These are phyloP conservation scores for Pythium guiyangense DNA, from an alignment of 352 stramenopile species.

Conservation along the genomic window DNA sequence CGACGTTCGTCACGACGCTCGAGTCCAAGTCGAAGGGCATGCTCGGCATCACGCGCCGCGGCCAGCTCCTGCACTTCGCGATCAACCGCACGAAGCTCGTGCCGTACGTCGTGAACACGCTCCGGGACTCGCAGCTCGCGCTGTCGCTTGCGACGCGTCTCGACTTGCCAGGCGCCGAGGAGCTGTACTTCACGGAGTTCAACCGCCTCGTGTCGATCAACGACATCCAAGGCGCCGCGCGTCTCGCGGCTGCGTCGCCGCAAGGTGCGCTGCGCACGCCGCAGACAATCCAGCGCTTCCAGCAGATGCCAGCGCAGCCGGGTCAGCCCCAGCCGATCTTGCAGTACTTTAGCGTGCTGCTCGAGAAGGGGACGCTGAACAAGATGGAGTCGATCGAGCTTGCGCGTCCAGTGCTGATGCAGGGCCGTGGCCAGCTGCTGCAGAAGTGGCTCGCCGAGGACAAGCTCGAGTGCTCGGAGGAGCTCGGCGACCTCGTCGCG, in stretches of 20 bases:
- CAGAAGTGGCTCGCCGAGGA: constrained; percentile 99
- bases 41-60: constrained; percentile 97
- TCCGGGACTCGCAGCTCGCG: constrained; percentile 96
- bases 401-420: constrained; percentile 95
- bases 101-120: constrained; percentile 97
- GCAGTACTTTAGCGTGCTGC: constrained; percentile 98
- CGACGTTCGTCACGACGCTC: constrained; percentile 94
- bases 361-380: constrained; percentile 98
- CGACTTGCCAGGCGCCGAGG: constrained; percentile 96
- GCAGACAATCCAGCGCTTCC: constrained; percentile 98
- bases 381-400: constrained; percentile 99
- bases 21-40: constrained; percentile 94
- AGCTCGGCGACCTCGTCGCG: constrained; percentile 96
- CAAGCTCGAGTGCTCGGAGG: constrained; percentile 97
- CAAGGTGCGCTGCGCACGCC: constrained; percentile 93
- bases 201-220: constrained; percentile 90
- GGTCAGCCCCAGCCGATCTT: constrained; percentile 97
- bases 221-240: constrained; percentile 79
- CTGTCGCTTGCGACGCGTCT: constrained; percentile 95
- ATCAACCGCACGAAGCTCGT: constrained; percentile 98
- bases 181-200: constrained; percentile 98
- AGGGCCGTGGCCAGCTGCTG: constrained; percentile 96
- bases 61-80: constrained; percentile 95
- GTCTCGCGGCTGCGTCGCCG: constrained; percentile 89
- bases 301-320: constrained; percentile 96